Evolutionary conservation across 352 stramenopile species (phyloP), one percentile per base, ranked within the genome.

Genomic region (Pythium phragmiticola): DNA sequence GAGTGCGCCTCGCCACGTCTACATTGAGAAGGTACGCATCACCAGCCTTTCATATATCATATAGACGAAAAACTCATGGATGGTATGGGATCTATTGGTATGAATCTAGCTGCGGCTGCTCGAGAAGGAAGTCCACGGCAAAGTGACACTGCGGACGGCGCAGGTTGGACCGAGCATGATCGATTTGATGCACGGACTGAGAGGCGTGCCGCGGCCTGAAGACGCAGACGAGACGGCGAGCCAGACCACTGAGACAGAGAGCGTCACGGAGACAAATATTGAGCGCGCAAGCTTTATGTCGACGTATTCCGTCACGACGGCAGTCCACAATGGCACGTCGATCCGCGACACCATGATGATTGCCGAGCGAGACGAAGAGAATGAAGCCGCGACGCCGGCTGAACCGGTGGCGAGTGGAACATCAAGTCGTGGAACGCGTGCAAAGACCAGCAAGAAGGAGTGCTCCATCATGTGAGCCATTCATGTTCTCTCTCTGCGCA

Each of bases 141-240:
- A 78, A 9, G 76, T 88, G 67, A 88, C 81, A 36, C 75, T 90
- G 43, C 72, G 81, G 17, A 82, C 73, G 3, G 74, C 81, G 19
- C 76, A 86, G 21, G 80, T 88, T 17, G 81, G 81, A 0, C 81
- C 81, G 14, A 90, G 81, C 51, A 90, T 90, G 81, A 87, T 88
- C 36, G 81, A 90, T 43, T 71, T 90, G 47, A 90, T 90, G 81
- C 70, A 84, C 46, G 76, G 78, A 12, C 69, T 90, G 16, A 77
- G 76, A 26, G 81, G 78, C 4, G 70, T 84, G 34, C 60, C 72
- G 11, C 65, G 66, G 0, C 57, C 52, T 1, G 71, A 88, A 21
- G 69, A 84, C 36, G 64, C 55, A 5, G 74, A 85, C 16, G 76
- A 85, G 26, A 71, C 68, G 8, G 70, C 60, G 45, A 88, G 78